Evolutionary conservation across 306 rosid genomes (phyloP).

Genomic region (Cucurbita pepo): DNA sequence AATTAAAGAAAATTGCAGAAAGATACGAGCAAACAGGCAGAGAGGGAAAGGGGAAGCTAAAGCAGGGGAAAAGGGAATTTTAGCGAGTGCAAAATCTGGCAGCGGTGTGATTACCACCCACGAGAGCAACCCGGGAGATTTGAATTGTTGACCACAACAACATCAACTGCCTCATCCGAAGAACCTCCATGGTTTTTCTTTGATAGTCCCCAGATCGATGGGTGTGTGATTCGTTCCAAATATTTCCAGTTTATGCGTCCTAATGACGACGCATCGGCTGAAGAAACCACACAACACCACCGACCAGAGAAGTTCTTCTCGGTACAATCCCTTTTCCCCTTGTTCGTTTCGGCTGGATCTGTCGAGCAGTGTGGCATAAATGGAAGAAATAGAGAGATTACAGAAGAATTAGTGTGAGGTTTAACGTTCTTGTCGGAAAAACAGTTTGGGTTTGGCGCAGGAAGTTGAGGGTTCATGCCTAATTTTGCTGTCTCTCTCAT

Average conservation of each 20-base stretch:
- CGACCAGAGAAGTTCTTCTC: neutral
- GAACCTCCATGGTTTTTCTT: slow-evolving; percentile 30
- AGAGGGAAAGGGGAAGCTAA: neutral
- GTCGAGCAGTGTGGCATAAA: neutral
- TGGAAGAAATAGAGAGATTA: neutral
- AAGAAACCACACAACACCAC: slow-evolving; percentile 2
- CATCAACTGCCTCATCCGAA: slow-evolving; percentile 31
- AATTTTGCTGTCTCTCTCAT: neutral
- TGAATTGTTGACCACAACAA: slow-evolving; percentile 29
- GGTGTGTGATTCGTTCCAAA: neutral
- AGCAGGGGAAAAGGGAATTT: slow-evolving; percentile 5
- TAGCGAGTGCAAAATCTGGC: slow-evolving; percentile 65
- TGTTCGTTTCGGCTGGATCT: neutral
- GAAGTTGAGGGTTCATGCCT: neutral
- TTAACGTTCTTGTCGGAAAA: neutral
- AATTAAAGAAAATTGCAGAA: neutral
- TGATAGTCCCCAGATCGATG: slow-evolving; percentile 9
- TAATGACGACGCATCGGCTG: neutral
- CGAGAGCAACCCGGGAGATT: slow-evolving; percentile 39
- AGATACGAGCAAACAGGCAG: neutral
- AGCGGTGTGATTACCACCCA: slow-evolving; percentile 75
- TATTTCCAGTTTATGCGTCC: neutral
- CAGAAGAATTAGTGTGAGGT: neutral
- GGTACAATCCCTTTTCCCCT: neutral
- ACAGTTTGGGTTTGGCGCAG: neutral